Base-by-base conservation (phyloP, 805 yeast genomes). In the Cyberlindnera sargentensis region DNA sequence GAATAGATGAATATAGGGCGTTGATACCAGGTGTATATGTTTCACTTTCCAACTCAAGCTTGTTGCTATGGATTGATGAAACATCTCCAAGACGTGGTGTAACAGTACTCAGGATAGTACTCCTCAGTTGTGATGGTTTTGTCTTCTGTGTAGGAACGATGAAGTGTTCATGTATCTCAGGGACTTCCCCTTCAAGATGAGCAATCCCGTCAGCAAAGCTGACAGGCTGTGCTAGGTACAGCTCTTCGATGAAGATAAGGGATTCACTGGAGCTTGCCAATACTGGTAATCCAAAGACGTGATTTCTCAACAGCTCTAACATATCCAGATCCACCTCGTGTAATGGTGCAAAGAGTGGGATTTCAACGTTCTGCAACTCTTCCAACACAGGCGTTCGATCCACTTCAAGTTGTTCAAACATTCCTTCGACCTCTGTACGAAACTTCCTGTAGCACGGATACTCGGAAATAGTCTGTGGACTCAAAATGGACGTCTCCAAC, bases 311-410 rank as follows among this genome's bases (percentile, higher is more conserved):
- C 23, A 10, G 15, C 5, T 43, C 44, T 20, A 48, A 10, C 11
- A 32, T 32, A 2, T 39, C 37, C 8, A 37, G 28, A 7, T 36
- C 37, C 33, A 48, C 39, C 26, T 41, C 46, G 34, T 48, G 45
- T 27, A 48, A 36, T 3, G 51, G 49, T 2, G 47, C 31, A 36
- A 34, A 47, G 6, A 15, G 11, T 23, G 51, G 48, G 3, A 47
- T 39, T 8, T 15, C 5, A 15, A 30, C 28, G 7, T 36, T 35
- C 5, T 33, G 26, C 11, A 25, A 10, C n/a, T 38, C 34, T 3
- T 36, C 39, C 37, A 24, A 35, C 7, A 31, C 36, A 5, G 35
- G 42, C 4, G 39, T 27, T 33, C 33, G 37, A 24, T 8, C n/a
- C 25, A 31, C 6, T 3, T 30, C 39, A 34, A 41, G 34, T 15